A percentile compares a stretch with the other conserved stretches of the same genome.
These are phyloP conservation scores for Physcomitrellopsis africana DNA, from an alignment of 225 moss, liverwort and hornwort genomes.

Conservation along the genomic window DNA sequence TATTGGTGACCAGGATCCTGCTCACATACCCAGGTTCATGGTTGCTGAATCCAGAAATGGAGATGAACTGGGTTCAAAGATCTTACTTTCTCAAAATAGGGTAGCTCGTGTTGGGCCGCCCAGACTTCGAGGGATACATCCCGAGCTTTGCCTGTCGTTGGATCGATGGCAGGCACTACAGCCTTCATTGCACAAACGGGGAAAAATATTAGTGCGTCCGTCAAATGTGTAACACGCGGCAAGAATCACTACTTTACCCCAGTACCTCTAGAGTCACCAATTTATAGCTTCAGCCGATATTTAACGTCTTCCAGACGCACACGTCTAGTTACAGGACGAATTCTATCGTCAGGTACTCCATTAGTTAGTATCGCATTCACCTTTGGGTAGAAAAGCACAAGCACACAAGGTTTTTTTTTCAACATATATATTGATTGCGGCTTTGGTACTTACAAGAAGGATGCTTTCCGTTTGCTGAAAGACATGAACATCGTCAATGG, in stretches of 20 bases:
- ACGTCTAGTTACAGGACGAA: not conserved
- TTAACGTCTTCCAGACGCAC: not conserved
- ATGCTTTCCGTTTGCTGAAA: slow-evolving; percentile 53
- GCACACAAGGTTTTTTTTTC: no score
- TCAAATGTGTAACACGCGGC: not conserved
- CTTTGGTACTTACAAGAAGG: slow-evolving; percentile 47
- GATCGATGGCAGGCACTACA: slow-evolving; percentile 50
- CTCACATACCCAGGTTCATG: not conserved
- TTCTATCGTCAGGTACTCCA: not conserved
- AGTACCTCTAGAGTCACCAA: not conserved
- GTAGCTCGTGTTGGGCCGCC: slow-evolving; percentile 62
- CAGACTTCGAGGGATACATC: slow-evolving; percentile 63
- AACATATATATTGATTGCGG: slow-evolving; percentile 3
- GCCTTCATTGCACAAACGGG: slow-evolving; percentile 44
- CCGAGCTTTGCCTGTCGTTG: slow-evolving; percentile 42
- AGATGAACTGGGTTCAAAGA: slow-evolving; percentile 18
- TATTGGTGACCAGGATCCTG: not conserved
- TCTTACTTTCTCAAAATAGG: slow-evolving; percentile 63
- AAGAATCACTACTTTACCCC: not conserved
- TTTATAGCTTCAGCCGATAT: not conserved
- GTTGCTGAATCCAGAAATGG: slow-evolving; percentile 7
- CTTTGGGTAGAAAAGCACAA: no score
- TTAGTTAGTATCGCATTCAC: no score
- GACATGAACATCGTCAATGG: slow-evolving; percentile 47
- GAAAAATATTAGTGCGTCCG: not conserved